These are phyloP conservation scores for Amylostereum areolatum DNA, from an alignment of 1,284 basidiomycete species.

Conservation along the genomic window DNA sequence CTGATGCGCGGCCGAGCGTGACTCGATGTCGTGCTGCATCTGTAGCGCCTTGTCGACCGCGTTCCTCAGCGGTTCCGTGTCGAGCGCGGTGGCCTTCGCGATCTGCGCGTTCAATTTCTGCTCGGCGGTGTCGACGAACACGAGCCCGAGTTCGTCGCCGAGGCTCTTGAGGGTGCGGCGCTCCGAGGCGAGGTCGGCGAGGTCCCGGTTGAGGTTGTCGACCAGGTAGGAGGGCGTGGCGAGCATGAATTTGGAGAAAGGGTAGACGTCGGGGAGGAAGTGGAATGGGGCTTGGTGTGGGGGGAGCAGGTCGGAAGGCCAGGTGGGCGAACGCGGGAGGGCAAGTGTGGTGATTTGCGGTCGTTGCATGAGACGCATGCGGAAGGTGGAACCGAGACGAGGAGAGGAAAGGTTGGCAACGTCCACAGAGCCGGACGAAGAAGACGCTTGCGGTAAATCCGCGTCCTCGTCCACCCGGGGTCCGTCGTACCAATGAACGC, in stretches of 20 bases:
- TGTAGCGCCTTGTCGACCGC: constrained; percentile 56
- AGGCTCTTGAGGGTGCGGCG: constrained; percentile 54
- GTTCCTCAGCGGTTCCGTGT: constrained; percentile 52
- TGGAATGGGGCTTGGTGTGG: constrained; percentile 92
- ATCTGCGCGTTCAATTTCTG: constrained; percentile 74
- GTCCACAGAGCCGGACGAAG: constrained; percentile 37
- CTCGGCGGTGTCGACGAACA: constrained; percentile 79
- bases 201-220: constrained; percentile 66
- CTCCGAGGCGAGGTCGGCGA: constrained; percentile 70
- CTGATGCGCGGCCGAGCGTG: constrained; percentile 10
- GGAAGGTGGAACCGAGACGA: constrained; percentile 51
- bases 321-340: constrained; percentile 84
- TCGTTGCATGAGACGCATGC: constrained; percentile 88
- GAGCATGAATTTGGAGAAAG: constrained; percentile 93
- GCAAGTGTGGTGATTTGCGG: constrained; percentile 96
- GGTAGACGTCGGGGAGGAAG: constrained; percentile 89
- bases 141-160: constrained; percentile 72
- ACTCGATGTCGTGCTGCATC: constrained; percentile 52
- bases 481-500: constrained; percentile 78
- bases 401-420: constrained; percentile 31
- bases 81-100: constrained; percentile 68
- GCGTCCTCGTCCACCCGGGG: constrained; percentile 31
- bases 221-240: constrained; percentile 85
- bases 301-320: constrained; percentile 90
- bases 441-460: constrained; percentile 30